Conservation (phyloP, 192 early-diverging fungal genomes). For the Kappamyces sp. region DNA sequence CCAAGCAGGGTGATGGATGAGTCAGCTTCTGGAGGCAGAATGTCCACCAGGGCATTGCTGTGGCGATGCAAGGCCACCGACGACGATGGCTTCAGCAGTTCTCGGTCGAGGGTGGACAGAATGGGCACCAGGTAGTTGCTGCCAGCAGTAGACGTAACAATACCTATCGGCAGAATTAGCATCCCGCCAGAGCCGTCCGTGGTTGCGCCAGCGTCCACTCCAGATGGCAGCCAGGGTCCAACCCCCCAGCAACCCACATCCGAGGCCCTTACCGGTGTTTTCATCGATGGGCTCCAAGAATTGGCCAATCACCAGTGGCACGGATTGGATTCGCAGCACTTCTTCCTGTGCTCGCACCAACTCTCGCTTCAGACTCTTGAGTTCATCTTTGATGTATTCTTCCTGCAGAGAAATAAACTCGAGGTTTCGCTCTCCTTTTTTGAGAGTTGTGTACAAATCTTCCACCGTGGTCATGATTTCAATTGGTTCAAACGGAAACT, state of each 20-base stretch:
- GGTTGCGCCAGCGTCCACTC: too few species aligned
- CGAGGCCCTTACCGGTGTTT: neutral
- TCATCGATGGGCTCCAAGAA: slow-evolving; percentile 92
- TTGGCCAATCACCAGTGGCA: slow-evolving; percentile 97
- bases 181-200: too few species aligned
- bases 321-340: slow-evolving; percentile 96
- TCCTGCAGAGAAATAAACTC: slow-evolving; percentile 96
- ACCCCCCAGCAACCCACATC: too few species aligned
- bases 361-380: slow-evolving; percentile 93
- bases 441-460: slow-evolving; percentile 89
- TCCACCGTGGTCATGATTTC: slow-evolving; percentile 15
- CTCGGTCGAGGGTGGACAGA: slow-evolving; percentile 93
- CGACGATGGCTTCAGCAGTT: slow-evolving; percentile 89
- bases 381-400: slow-evolving; percentile 97
- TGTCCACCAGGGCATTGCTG: slow-evolving; percentile 89
- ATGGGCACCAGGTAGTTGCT: slow-evolving; percentile 91
- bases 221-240: neutral
- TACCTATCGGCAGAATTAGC: slow-evolving; percentile 94
- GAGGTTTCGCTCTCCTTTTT: slow-evolving; percentile 89
- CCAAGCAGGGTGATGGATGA: slow-evolving; percentile 57
- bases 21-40: slow-evolving; percentile 87
- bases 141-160: slow-evolving; percentile 89
- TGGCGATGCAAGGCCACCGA: slow-evolving; percentile 95
- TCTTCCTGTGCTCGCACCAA: slow-evolving; percentile 87
- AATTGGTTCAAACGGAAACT: too few species aligned